Base-by-base conservation (phyloP, 129 eudicot genomes). In the Lactuca sativa region DNA sequence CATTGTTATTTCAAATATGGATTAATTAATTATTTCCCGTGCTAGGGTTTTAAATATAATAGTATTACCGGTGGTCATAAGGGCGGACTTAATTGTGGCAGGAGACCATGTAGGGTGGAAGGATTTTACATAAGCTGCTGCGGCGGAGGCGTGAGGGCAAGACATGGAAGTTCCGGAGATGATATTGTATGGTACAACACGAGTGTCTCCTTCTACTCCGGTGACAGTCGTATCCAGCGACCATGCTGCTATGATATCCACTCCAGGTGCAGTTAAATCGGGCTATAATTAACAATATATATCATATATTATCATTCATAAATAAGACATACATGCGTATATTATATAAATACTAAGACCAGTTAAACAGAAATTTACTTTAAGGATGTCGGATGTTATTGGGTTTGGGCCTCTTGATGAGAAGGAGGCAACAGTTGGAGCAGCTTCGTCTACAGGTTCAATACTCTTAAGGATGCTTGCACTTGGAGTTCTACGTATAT, bases 391-490 rank as follows among this genome's bases (percentile, higher is more conserved):
- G 1, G 17, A 66, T 21, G 95, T 83, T 55, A 82, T 75, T 38
- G 66, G 74, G 56, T 72, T 89, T 14, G 96, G 96, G 38, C 96
- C 92, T 37, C 96, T 75, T 17, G 96, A 89, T 3, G 96, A 89
- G 75, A 89, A 89, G 67, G 87, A 78, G 55, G 57, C 86, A 6
- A 86, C 96, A 31, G 66, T 72, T 11, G 96, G 96, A 54, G 92
- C 96, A 15, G 56, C 13, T 60, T 63, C 66, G 52, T 78, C 84
- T 12, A 70, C 69, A 4, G 53, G 69, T 57, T 80, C 86, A 15
- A 12, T 6, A 60, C 82, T 89, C 63, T 77, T 86, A 32, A 66
- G 34, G 8, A 85, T 85, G 57, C 37, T 85, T 36, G 77, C 85
- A 15, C 32, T 75, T 36, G 88, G 82, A 9, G 67, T 57, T 60